Evolutionary conservation across 495 filamentous ascomycete species (phyloP), one percentile per base, ranked within the genome.

Genomic region (Neurospora cerealis): DNA sequence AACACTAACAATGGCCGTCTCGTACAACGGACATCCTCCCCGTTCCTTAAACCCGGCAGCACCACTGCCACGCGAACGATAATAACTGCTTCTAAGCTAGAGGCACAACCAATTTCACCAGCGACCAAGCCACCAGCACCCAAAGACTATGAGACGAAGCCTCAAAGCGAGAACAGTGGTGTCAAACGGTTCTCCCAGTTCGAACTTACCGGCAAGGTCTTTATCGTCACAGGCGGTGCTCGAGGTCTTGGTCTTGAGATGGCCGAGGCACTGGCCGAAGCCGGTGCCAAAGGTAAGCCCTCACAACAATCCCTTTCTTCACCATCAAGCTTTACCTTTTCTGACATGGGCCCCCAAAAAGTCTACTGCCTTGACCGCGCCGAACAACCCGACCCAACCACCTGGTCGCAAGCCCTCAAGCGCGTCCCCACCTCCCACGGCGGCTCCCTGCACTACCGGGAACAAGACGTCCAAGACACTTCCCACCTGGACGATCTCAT

Each of bases 251-350:
- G 91, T 10, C 81, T 93, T 8, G 85, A 87, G 5, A 87, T 93
- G 80, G 89, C 89, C 3, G 90, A 92, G 77, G 91, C 89, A 10
- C 81, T 93, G n/a, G 86, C 89, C 66, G 90, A 93, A 77, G 89
- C 91, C 17, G 91, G 91, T 11, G 91, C 88, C 2, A 88, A 87
- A 77, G 89, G 89, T 91, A 83, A 39, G 76, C 71, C 69, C 17
- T 32, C 11, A 28, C 34, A 24, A 36, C 13, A 11, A 13, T 32
- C 34, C 48, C 69, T 41, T 32, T 32, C 0, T 5, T n/a, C 19
- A 5, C 32, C 28, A 19, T 5, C 17, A 17, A 44, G 5, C 15
- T 44, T 24, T 19, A 7, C 8, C 7, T 15, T 40, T n/a, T 39
- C 41, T 44, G n/a, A 39, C 41, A 2, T 38, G 6, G 3, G 19